Evolutionary conservation across 73 alveolate species (phyloP).

Genomic region (Paramecium bursaria): DNA sequence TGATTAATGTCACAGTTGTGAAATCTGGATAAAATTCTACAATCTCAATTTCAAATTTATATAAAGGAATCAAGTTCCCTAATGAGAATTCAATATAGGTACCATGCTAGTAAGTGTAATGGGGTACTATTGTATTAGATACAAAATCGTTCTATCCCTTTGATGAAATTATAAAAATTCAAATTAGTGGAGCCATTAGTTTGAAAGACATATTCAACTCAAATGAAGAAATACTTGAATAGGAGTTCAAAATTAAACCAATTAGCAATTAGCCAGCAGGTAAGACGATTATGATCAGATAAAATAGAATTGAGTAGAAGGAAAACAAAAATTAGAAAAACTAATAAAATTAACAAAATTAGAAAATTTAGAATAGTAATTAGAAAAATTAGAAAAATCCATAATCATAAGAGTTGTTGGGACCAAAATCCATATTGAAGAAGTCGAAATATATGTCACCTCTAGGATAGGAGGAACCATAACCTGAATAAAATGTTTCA

Average conservation of each 20-base stretch:
- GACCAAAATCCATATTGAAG: not conserved
- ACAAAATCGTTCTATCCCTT: not conserved
- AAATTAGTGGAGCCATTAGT: conserved; percentile 40
- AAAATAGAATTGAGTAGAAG: too few species aligned
- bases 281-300: too few species aligned
- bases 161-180: conserved; percentile 2
- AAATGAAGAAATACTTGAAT: conserved; percentile 43
- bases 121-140: conserved; percentile 34
- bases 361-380: not conserved
- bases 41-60: not conserved
- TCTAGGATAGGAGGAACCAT: conserved; percentile 8
- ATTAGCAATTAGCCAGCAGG: too few species aligned
- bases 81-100: conserved; percentile 20
- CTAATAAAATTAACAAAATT: too few species aligned
- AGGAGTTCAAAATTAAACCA: too few species aligned
- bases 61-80: not conserved
- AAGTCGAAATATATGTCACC: not conserved
- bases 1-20: not conserved
- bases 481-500: conserved; percentile 41
- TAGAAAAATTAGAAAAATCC: too few species aligned
- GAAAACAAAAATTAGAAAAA: too few species aligned
- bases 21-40: conserved; percentile 7
- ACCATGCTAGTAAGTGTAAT: conserved; percentile 41
- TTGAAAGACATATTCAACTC: conserved; percentile 41
- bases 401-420: not conserved